Conservation (phyloP, 1,284 basidiomycete species). For the Wolfiporia cocos region DNA sequence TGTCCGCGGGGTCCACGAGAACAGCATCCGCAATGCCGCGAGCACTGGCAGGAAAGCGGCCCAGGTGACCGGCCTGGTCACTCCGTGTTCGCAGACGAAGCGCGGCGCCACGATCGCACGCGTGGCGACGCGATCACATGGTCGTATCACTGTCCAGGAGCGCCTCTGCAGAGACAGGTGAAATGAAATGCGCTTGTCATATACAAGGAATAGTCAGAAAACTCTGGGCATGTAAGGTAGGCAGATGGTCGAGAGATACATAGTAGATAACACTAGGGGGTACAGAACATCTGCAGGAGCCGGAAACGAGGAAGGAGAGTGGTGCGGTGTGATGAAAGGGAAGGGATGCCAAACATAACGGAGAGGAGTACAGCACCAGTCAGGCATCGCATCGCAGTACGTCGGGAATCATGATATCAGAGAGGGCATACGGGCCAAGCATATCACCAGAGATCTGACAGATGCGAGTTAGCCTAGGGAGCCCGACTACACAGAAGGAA, state of each 20-base stretch:
- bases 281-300: not conserved
- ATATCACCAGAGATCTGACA: too few relatives aligned
- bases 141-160: too few relatives aligned
- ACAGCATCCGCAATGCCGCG: not conserved
- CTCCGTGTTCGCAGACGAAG: too few relatives aligned
- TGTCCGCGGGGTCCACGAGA: constrained; percentile 13
- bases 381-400: too few relatives aligned
- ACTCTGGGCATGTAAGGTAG: not conserved
- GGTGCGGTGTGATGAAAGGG: not conserved
- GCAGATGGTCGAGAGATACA: not conserved
- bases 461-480: not conserved
- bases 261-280: not conserved
- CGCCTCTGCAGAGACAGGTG: too few relatives aligned
- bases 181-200: too few relatives aligned
- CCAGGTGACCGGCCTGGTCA: constrained; percentile 14
- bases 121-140: constrained; percentile 3
- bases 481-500: not conserved
- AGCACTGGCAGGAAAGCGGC: not conserved
- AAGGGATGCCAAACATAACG: too few relatives aligned
- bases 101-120: not conserved
- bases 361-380: too few relatives aligned
- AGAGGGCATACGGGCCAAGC: too few relatives aligned
- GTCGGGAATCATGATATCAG: too few relatives aligned
- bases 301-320: not conserved
- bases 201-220: too few relatives aligned